Conservation (phyloP, 176 grass and related monocot species). For the Saccharum officinarum region DNA sequence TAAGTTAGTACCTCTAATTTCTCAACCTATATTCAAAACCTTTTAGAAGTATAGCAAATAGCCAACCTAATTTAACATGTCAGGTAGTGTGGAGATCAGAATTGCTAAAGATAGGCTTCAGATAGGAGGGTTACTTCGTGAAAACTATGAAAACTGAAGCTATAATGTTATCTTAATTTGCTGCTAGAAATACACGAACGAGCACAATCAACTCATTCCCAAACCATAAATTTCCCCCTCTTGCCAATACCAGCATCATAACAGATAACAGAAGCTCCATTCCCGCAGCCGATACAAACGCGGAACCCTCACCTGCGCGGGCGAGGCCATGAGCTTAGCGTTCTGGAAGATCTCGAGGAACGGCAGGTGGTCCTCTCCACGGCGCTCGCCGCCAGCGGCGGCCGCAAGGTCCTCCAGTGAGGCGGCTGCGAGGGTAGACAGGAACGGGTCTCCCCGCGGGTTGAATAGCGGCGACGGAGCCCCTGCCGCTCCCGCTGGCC, state of each 20-base stretch:
- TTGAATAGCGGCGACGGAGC: constrained; percentile 47
- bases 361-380: constrained; percentile 63
- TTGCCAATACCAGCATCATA: not conserved
- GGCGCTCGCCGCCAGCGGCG: constrained; percentile 35
- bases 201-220: not conserved
- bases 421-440: constrained; percentile 41
- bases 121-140: not conserved
- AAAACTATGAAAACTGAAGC: not conserved
- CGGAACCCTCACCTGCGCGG: constrained; percentile 54
- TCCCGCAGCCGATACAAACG: not conserved
- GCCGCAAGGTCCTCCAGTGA: constrained; percentile 49
- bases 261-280: not conserved
- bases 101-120: not conserved
- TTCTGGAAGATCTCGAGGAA: constrained; percentile 77
- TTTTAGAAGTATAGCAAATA: not conserved
- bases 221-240: not conserved
- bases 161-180: not conserved
- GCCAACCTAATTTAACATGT: constrained; percentile 2
- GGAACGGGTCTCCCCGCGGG: constrained; percentile 49
- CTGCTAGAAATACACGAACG: not conserved
- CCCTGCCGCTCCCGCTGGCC: constrained; percentile 11
- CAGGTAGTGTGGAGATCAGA: not conserved
- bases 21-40: not conserved
- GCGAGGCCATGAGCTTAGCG: constrained; percentile 79
- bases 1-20: not conserved